Percentiles rank a stretch among this genome's conserved stretches.
These are phyloP conservation scores for Fusarium bulbicola DNA, from an alignment of 2,329 filamentous ascomycete species.

Conservation along the genomic window DNA sequence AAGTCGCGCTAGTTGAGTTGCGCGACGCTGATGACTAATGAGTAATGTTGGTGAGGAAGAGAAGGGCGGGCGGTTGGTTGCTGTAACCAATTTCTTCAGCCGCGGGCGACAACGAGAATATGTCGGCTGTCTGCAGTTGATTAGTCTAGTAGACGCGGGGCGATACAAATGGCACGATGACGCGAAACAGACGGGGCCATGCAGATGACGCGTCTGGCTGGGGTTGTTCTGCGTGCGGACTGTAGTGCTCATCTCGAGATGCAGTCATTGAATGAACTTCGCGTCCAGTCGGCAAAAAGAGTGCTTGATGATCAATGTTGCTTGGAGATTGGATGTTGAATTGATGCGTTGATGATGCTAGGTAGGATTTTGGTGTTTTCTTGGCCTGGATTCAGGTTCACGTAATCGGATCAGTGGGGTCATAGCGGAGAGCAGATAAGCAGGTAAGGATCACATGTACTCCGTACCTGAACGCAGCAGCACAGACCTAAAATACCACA, in stretches of 20 bases:
- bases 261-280: background rate
- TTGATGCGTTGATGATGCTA: background rate
- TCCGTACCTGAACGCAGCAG: background rate
- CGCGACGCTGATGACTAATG: background rate
- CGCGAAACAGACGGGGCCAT: background rate
- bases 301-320: background rate
- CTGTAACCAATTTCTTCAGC: background rate
- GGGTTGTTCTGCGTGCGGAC: background rate
- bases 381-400: background rate
- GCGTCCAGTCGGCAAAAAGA: background rate
- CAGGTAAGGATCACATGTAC: background rate
- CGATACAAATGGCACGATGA: background rate
- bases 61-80: too few relatives aligned
- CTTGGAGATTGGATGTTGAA: background rate
- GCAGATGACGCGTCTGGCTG: background rate
- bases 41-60: background rate
- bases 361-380: background rate
- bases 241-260: background rate
- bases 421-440: background rate
- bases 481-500: background rate
- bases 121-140: background rate
- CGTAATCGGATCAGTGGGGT: background rate
- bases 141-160: background rate
- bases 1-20: background rate
- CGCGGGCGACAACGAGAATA: background rate